These are phyloP conservation scores for Alternaria brassicicola DNA, from an alignment of 2,329 filamentous ascomycete species.

Conservation along the genomic window DNA sequence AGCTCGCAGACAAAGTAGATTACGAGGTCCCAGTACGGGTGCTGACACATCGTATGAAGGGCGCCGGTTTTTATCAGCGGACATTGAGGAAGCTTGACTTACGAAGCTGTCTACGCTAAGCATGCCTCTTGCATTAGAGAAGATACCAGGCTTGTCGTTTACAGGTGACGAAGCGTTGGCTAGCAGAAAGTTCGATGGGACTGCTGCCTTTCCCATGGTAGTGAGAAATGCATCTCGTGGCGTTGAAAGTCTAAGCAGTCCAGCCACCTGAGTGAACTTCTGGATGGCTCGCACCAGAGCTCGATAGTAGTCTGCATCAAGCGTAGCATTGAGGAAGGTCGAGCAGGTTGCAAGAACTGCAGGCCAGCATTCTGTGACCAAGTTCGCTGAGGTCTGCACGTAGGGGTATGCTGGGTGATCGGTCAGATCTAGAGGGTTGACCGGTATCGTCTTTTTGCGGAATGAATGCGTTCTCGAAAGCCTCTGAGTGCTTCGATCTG, in stretches of 20 bases:
- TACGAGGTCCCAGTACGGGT: conserved; percentile 77
- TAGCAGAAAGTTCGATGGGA: conserved; percentile 73
- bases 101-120: conserved; percentile 75
- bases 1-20: conserved; percentile 86
- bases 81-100: conserved; percentile 60
- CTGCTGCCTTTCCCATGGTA: conserved; percentile 88
- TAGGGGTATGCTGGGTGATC: conserved; percentile 74
- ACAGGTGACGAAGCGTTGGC: conserved; percentile 48
- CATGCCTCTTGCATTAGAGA: conserved; percentile 73
- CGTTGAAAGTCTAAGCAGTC: conserved; percentile 80
- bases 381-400: conserved; percentile 76
- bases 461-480: conserved; percentile 70
- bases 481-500: conserved; percentile 21
- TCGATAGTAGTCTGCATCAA: conserved; percentile 95
- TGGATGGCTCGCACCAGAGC: conserved; percentile 90
- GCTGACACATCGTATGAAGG: conserved; percentile 57
- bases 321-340: conserved; percentile 87
- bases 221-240: conserved; percentile 94
- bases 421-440: conserved; percentile 80
- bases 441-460: conserved; percentile 75
- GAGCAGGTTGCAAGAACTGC: conserved; percentile 93
- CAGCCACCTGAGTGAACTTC: conserved; percentile 92
- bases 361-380: conserved; percentile 94
- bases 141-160: conserved; percentile 63
- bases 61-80: conserved; percentile 64